Evolutionary conservation across 1,139 yeast species (phyloP), one percentile per base, ranked within the genome.

Genomic region (Suhomyces maxii): DNA sequence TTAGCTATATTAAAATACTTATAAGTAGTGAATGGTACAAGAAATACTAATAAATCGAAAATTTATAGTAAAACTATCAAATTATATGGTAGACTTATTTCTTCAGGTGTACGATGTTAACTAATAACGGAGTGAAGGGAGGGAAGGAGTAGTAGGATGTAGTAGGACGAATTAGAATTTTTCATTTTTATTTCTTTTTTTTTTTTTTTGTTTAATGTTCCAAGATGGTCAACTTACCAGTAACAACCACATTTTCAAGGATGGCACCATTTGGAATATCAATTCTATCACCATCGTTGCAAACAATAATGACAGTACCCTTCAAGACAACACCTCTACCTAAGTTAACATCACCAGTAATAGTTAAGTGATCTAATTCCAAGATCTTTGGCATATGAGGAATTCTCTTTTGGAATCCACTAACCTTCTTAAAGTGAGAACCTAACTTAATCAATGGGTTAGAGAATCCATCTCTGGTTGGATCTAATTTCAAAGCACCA

Each of bases 251-350:
- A 62, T 93, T 93, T 70, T 93, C 99, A 61, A 93, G 80, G 47
- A 90, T 80, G 26, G 96, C 80, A 38, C 99, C 99, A 64, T 93
- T 91, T 59, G 99, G 99, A 76, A 93, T 89, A 66, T 93, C 98
- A 60, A 93, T 93, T 73, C 83, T 89, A 66, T 89, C 95, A 54
- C 98, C 98, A 63, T 93, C 99, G 53, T 93, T 91, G 71, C 98
- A 91, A 48, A 93, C 99, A 58, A 93, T 89, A 61, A 93, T 93
- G 52, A 93, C 99, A 11, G 99, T 93, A 54, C 99, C 99, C 79
- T 89, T 93, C 64, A 93, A 80, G 46, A 89, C 85, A 56, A 95
- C 96, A 59, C 83, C 84, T 68, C 89, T 89, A 61, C 99, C 99
- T 59, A 93, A 79, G 60, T 72, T 83, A 42, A 95, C 99, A 65